A percentile compares a stretch with the other conserved stretches of the same genome.
Conservation (phyloP, 768 basidiomycete genomes). For the Pleurotus platypus region DNA sequence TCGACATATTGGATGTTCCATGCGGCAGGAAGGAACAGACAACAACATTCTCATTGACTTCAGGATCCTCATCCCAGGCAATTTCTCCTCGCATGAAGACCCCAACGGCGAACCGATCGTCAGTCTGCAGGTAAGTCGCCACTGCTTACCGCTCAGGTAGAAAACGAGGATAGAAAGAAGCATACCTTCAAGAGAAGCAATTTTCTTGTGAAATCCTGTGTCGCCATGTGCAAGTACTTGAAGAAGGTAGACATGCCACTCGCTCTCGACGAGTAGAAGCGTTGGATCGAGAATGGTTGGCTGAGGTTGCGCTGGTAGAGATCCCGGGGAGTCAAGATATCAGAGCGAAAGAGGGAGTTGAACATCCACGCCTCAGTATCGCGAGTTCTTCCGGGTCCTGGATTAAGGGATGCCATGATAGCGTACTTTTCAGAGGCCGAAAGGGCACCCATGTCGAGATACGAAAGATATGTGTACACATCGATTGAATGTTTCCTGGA, state of each 20-base stretch:
- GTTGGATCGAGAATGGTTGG: slow-evolving; percentile 53
- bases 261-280: slow-evolving; percentile 53
- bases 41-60: slow-evolving; percentile 55
- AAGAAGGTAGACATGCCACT: slow-evolving; percentile 58
- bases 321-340: slow-evolving; percentile 49
- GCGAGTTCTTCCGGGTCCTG: slow-evolving; percentile 20
- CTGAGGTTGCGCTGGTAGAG: slow-evolving; percentile 47
- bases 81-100: slow-evolving; percentile 62
- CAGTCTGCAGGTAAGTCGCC: slow-evolving; percentile 35
- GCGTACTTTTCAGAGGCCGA: slow-evolving; percentile 51
- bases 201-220: slow-evolving; percentile 55
- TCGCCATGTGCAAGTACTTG: slow-evolving; percentile 53
- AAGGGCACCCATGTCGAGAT: slow-evolving; percentile 58
- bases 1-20: slow-evolving; percentile 42
- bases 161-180: not conserved
- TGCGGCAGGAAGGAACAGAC: slow-evolving; percentile 61
- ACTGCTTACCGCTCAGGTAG: not conserved
- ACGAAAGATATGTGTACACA: slow-evolving; percentile 38
- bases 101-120: slow-evolving; percentile 57
- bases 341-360: slow-evolving; percentile 62
- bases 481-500: slow-evolving; percentile 42
- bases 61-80: slow-evolving; percentile 55
- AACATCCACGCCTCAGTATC: slow-evolving; percentile 49
- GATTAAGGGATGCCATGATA: slow-evolving; percentile 35
- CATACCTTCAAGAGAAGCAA: slow-evolving; percentile 55